Evolutionary conservation across 2,329 filamentous ascomycete genomes (phyloP), one percentile per base, ranked within the genome.

Genomic region (Xylaria sp.): DNA sequence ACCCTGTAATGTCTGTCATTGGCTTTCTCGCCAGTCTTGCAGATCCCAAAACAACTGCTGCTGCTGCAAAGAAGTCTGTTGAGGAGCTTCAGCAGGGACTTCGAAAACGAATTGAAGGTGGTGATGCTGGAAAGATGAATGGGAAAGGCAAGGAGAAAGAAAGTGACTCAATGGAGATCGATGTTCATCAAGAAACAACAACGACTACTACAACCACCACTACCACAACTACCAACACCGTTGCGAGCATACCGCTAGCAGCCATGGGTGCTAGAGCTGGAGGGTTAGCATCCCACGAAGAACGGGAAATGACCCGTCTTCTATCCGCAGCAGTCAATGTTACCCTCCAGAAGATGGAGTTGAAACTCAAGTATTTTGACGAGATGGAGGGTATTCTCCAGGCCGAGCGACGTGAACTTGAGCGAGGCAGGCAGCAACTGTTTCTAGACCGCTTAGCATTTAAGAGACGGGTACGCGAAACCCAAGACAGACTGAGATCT

Each of bases 1-100:
- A 98, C 79, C 95, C 96, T 0, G 93, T 99, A 69, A 91, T 99
- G 87, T 97, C 94, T 22, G 96, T 98, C 2, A 92, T 99, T 73
- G 92, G 92, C 61, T 99, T 97, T 84, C 85, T 99, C 11, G 95
- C 95, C 55, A 92, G 93, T 70, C 87, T 99, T 66, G 93, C 94
- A 1, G 94, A 97, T 71, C 95, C 96, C 1, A 90, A 90, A 51
- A 93, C 95, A 70, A 94, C 96, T 2, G 95, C 96, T 0, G 94
- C 94, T 0, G 95, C 96, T 0, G 94, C 95, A 9, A 93, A 91
- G 73, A 93, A 92, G 73, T 96, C 93, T 25, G 92, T 96, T 1
- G 91, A 93, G 44, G 92, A 95, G 74, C 92, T 98, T 80, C 93
- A 92, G 77, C 89, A 90, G 73, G 90, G 89, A 58, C 85, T 99